Evolutionary conservation across 2,329 filamentous ascomycete genomes (phyloP).

Genomic region (Ophiocordyceps sinensis): DNA sequence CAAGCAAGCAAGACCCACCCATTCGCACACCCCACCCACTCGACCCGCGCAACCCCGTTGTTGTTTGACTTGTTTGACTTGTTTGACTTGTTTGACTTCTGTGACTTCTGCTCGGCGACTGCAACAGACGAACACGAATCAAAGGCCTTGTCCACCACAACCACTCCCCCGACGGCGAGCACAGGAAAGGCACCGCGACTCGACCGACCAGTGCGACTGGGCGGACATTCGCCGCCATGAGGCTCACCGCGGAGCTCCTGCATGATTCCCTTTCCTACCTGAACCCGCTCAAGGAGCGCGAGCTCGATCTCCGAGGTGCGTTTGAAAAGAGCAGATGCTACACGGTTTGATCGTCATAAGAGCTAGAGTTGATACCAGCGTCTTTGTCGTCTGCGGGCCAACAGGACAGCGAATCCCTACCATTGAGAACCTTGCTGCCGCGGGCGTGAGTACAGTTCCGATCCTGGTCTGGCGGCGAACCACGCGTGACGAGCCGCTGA

Average conservation of each 20-base stretch:
- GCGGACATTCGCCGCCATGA: conserved; percentile 43
- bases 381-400: conserved; percentile 27
- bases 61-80: no score
- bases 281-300: conserved; percentile 96
- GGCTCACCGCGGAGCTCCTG: conserved; percentile 91
- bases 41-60: neutral
- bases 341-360: conserved; percentile 29
- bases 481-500: no score
- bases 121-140: neutral
- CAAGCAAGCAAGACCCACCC: neutral
- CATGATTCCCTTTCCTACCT: conserved; percentile 92
- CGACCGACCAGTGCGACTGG: neutral
- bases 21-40: neutral
- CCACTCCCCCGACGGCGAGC: no score
- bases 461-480: neutral
- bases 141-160: neutral
- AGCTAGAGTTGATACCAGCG: conserved; percentile 70
- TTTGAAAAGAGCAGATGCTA: conserved; percentile 94
- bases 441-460: conserved; percentile 50
- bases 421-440: conserved; percentile 95
- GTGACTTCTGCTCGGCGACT: no score
- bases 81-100: no score
- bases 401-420: conserved; percentile 94
- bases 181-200: no score
- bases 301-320: conserved; percentile 99